phyloP scores from a whole-genome alignment of 768 basidiomycete species.

The Lactifluus subvellereus region DNA sequence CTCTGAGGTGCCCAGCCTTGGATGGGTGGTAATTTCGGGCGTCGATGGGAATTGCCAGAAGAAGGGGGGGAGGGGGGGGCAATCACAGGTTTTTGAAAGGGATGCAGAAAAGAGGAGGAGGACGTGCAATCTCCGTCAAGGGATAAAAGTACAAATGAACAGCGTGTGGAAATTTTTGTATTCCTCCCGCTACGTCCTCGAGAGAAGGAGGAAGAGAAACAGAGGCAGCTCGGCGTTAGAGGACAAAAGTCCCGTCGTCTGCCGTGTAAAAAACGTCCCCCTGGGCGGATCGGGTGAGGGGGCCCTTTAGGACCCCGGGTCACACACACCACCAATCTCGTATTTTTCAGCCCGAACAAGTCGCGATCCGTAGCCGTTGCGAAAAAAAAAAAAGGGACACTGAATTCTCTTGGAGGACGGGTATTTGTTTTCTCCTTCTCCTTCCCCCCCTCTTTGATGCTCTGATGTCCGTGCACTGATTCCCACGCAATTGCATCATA shows the following conservation, averaged over 20 bases:
- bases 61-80: background rate
- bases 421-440: background rate
- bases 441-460: too few relatives aligned
- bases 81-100: background rate
- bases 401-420: background rate
- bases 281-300: constrained; percentile 9
- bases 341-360: constrained; percentile 15
- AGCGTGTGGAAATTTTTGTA: constrained; percentile 12
- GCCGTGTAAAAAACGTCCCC: background rate
- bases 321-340: constrained; percentile 5
- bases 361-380: constrained; percentile 21
- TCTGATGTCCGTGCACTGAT: background rate
- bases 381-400: background rate
- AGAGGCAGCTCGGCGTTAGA: constrained; percentile 12
- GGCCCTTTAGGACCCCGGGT: constrained; percentile 1
- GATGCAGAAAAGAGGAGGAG: background rate
- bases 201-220: background rate
- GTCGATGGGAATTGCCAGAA: constrained; percentile 16
- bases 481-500: constrained; percentile 1
- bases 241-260: constrained; percentile 8
- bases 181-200: constrained; percentile 1
- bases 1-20: constrained; percentile 10
- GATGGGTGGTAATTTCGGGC: constrained; percentile 7
- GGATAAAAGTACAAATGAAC: constrained; percentile 12
- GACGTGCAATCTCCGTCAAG: constrained; percentile 17